Percentiles rank a stretch among this genome's conserved stretches.
Conservation (phyloP, 1,139 yeast genomes). For the Geotrichum aggregatum region DNA sequence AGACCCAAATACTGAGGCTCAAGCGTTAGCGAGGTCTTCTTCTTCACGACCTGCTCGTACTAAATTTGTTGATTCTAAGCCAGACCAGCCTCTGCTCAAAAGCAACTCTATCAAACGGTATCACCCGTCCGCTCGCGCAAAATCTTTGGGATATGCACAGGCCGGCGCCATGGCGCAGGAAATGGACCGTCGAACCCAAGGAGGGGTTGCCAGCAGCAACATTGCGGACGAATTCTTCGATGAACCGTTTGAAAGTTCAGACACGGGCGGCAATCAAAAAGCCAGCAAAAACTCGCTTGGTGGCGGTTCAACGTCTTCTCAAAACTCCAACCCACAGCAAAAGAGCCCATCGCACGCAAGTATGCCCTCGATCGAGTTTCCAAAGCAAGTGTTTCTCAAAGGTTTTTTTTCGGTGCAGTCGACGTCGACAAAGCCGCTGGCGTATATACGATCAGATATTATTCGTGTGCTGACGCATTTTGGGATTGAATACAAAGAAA, state of each 20-base stretch:
- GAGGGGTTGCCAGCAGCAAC: too few relatives aligned
- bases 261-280: constrained; percentile 18
- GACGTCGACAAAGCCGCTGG: constrained; percentile 87
- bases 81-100: background rate
- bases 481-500: constrained; percentile 82
- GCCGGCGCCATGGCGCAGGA: constrained; percentile 29
- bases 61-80: background rate
- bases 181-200: constrained; percentile 20
- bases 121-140: constrained; percentile 88
- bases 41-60: constrained; percentile 3
- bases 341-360: constrained; percentile 32
- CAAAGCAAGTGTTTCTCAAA: constrained; percentile 84
- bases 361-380: constrained; percentile 93
- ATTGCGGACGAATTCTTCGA: constrained; percentile 61
- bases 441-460: constrained; percentile 80
- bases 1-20: background rate
- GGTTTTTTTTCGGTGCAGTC: constrained; percentile 95
- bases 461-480: constrained; percentile 71
- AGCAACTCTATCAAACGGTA: constrained; percentile 40
- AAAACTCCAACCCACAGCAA: background rate
- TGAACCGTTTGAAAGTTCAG: constrained; percentile 50
- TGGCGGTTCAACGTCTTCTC: constrained; percentile 6
- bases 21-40: constrained; percentile 11
- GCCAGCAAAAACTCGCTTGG: constrained; percentile 16
- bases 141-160: constrained; percentile 77